Evolutionary conservation across 2,329 filamentous ascomycete genomes (phyloP).

Genomic region (Colletotrichum salicis): DNA sequence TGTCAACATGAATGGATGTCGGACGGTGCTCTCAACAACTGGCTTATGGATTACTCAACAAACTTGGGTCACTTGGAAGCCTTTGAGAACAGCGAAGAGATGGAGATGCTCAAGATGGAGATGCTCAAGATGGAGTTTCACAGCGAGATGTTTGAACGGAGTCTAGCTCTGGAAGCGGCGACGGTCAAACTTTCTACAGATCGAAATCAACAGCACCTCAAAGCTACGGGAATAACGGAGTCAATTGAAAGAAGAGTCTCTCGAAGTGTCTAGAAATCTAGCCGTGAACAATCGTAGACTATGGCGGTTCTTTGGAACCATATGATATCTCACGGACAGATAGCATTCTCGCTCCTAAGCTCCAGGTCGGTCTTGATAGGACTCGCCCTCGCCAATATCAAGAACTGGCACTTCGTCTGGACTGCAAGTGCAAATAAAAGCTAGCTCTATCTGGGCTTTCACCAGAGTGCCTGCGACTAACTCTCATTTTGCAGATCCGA

Average conservation of each 20-base stretch:
- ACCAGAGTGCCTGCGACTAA: accelerated
- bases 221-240: too few species aligned
- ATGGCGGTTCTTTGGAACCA: constrained; percentile 9
- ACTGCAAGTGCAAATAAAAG: background rate
- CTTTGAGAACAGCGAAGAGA: background rate
- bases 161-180: too few species aligned
- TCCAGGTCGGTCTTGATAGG: background rate
- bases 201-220: too few species aligned
- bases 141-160: too few species aligned
- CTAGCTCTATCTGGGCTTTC: too few species aligned
- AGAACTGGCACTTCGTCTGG: constrained; percentile 22
- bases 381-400: constrained; percentile 19
- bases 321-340: background rate
- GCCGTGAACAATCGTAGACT: background rate
- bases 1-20: too few species aligned
- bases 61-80: background rate
- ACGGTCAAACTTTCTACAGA: too few species aligned
- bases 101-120: too few species aligned
- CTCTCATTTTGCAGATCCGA: constrained; percentile 39
- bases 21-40: background rate
- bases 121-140: too few species aligned
- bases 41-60: background rate
- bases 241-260: too few species aligned
- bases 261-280: too few species aligned
- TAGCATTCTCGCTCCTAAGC: background rate